A percentile compares a stretch with the other conserved stretches of the same genome.
These are phyloP conservation scores for Chaetomiaceae sp. DNA, from an alignment of 2,329 filamentous ascomycete species.

Conservation along the genomic window DNA sequence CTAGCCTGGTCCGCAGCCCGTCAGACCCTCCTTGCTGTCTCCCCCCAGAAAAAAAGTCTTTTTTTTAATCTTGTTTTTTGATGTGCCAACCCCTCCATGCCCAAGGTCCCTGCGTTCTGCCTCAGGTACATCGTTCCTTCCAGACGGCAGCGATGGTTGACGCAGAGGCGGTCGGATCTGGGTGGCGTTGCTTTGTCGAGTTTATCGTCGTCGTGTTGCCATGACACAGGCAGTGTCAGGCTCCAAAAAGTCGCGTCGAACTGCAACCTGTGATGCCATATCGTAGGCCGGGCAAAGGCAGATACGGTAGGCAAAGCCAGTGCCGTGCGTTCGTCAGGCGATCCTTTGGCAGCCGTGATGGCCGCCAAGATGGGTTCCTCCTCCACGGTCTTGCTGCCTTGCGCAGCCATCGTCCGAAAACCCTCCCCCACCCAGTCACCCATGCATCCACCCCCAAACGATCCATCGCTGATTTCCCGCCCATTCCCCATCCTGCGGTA, in stretches of 20 bases:
- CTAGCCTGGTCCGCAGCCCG: background rate
- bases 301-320: background rate
- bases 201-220: background rate
- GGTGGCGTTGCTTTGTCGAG: background rate
- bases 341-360: background rate
- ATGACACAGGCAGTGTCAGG: background rate
- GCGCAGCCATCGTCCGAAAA: background rate
- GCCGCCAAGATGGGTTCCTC: background rate
- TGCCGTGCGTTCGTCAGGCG: background rate
- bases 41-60: constrained; percentile 19
- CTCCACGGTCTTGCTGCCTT: background rate
- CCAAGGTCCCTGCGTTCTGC: background rate
- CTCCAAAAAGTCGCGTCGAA: constrained; percentile 9
- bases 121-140: background rate
- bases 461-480: background rate
- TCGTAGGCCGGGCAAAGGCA: constrained; percentile 18
- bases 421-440: background rate
- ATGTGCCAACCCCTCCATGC: background rate
- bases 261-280: background rate
- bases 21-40: background rate
- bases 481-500: background rate
- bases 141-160: background rate
- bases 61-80: constrained; percentile 7
- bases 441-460: background rate
- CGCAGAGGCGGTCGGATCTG: background rate